A percentile compares a stretch with the other conserved stretches of the same genome.
phyloP scores from a whole-genome alignment of 768 basidiomycete genomes.

The Kwoniella shandongensis region DNA sequence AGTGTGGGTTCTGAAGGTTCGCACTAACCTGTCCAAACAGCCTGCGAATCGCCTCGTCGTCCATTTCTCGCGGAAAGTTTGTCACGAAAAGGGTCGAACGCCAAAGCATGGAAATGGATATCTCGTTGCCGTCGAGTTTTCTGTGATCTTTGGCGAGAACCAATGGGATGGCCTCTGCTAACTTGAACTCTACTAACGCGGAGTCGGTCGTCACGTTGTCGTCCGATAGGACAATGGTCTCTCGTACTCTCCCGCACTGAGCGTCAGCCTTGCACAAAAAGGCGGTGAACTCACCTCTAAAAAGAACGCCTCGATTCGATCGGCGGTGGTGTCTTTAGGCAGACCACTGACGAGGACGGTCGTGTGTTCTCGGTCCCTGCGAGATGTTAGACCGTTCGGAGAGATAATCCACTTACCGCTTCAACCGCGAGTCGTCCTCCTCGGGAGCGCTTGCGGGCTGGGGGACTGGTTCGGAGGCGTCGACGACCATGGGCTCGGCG shows the following conservation, averaged over 20 bases:
- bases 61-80: slow-evolving; percentile 83
- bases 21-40: slow-evolving; percentile 72
- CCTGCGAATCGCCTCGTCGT: slow-evolving; percentile 72
- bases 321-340: slow-evolving; percentile 61
- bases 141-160: slow-evolving; percentile 96
- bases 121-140: slow-evolving; percentile 69
- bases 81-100: slow-evolving; percentile 91
- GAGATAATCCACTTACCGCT: slow-evolving; percentile 14
- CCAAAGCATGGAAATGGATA: slow-evolving; percentile 87
- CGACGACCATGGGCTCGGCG: neutral
- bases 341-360: slow-evolving; percentile 84
- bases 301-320: slow-evolving; percentile 71
- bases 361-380: slow-evolving; percentile 89
- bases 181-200: slow-evolving; percentile 84
- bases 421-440: slow-evolving; percentile 12
- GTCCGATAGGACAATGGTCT: slow-evolving; percentile 68
- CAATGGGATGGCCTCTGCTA: slow-evolving; percentile 73
- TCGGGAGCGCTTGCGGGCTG: neutral
- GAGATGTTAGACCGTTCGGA: neutral
- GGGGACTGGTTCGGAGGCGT: neutral
- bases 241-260: slow-evolving; percentile 84
- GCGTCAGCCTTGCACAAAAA: neutral
- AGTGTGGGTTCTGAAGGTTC: neutral
- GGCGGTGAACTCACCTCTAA: slow-evolving; percentile 69
- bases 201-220: slow-evolving; percentile 62